Conservation (phyloP, 2,329 filamentous ascomycete genomes). For the Xylaria sp. region DNA sequence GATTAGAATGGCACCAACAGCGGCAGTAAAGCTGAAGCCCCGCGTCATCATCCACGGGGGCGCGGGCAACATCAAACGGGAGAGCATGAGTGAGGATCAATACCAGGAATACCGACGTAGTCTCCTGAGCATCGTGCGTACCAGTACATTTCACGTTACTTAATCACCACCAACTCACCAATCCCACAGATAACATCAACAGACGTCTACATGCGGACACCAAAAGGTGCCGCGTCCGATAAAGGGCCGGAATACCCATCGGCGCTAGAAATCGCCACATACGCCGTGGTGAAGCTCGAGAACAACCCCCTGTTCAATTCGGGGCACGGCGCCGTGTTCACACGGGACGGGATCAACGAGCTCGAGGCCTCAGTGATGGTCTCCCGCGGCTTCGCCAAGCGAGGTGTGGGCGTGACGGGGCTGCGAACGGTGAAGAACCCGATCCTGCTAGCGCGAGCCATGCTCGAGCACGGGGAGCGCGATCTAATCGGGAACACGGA, state of each 20-base stretch:
- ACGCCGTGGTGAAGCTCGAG: slow-evolving; percentile 80
- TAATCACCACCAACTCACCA: not conserved
- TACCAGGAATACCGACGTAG: slow-evolving; percentile 68
- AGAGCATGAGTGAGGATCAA: slow-evolving; percentile 65
- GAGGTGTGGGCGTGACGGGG: slow-evolving; percentile 80
- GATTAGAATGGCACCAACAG: slow-evolving; percentile 20
- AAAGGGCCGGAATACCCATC: slow-evolving; percentile 53
- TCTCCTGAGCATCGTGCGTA: slow-evolving; percentile 68
- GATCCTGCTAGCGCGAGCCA: slow-evolving; percentile 75
- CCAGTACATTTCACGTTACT: not conserved
- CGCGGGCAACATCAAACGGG: slow-evolving; percentile 73
- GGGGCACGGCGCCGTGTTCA: slow-evolving; percentile 87
- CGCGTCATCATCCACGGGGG: slow-evolving; percentile 78
- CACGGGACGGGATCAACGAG: slow-evolving; percentile 82
- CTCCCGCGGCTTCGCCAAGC: slow-evolving; percentile 75
- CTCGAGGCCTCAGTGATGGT: slow-evolving; percentile 91
- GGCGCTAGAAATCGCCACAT: slow-evolving; percentile 78
- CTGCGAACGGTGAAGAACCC: slow-evolving; percentile 81
- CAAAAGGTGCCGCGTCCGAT: slow-evolving; percentile 23
- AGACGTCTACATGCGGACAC: slow-evolving; percentile 58
- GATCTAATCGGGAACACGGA: slow-evolving; percentile 57
- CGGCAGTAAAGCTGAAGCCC: slow-evolving; percentile 52
- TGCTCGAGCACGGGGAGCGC: slow-evolving; percentile 73
- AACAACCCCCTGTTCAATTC: slow-evolving; percentile 86
- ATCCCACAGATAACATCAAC: slow-evolving; percentile 55